Base-by-base conservation (phyloP, 306 rosid genomes). In the Prunus mongolica region DNA sequence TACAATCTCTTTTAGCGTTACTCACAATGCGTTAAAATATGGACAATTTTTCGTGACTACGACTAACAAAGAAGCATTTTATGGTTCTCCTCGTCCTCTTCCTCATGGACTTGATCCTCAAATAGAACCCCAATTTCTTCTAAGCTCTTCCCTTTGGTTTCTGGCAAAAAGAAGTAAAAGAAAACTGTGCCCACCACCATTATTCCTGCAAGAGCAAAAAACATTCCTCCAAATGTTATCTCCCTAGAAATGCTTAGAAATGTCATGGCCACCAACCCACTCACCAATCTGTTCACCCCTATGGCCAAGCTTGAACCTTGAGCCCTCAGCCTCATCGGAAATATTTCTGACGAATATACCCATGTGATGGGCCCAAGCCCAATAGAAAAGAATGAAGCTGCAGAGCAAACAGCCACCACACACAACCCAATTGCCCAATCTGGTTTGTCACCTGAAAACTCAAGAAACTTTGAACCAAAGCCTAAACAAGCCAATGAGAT, bases 311-410 rank as follows among this genome's bases (percentile, higher is more conserved):
- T 90, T 0, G 96, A 86, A 2, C 97, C 97, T 61, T 88, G 96
- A 67, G 97, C 96, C 73, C 96, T 58, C 13, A 87, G 69, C 70
- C 93, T 74, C 51, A 74, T 52, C 1, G 95, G 91, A 34, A 93
- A 91, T 13, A 93, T 89, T 80, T 93, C 98, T 0, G 93, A 86
- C 0, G 98, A 88, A 78, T 89, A 93, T 0, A 93, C 96, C 97
- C 93, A 89, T 0, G 93, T 89, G 0, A 93, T 85, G 57, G 98
- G 98, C 71, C 96, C 98, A 66, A 93, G 93, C 84, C 98, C 98
- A 79, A 89, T 91, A 0, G 91, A 89, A 34, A 91, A 91, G 69
- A 91, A 93, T 0, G 94, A 89, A 10, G 84, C 93, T 3, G 90
- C 82, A 1, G 86, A 72, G 2, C 98, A 93, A 6, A 87, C 88